Conservation (phyloP, 495 filamentous ascomycete genomes). For the Echria macrotheca region DNA sequence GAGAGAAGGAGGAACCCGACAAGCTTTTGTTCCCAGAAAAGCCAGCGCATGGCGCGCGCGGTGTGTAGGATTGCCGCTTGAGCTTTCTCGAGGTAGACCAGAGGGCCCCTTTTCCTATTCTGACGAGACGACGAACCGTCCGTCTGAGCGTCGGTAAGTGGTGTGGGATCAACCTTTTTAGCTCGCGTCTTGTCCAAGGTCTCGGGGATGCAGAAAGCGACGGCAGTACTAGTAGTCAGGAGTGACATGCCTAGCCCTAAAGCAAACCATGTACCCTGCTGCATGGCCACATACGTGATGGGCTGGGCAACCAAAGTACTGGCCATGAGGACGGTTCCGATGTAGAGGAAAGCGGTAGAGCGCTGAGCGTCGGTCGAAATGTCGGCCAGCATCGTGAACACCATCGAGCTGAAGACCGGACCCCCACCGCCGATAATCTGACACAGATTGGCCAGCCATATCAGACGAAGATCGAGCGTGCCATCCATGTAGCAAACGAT, state of each 20-base stretch:
- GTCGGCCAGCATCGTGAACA: constrained; percentile 1
- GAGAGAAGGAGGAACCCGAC: not conserved
- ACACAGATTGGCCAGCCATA: not conserved
- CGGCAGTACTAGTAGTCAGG: not conserved
- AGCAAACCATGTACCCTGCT: not conserved
- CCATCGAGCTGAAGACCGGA: not conserved
- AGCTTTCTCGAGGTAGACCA: no score
- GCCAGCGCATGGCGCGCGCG: not conserved
- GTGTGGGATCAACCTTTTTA: not conserved
- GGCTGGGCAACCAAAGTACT: not conserved
- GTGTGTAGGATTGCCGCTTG: not conserved
- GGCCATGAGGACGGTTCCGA: constrained; percentile 1
- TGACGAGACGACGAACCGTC: not conserved
- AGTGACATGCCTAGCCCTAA: not conserved
- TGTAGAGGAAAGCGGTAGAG: not conserved
- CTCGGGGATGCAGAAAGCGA: constrained; percentile 1
- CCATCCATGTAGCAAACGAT: constrained; percentile 4
- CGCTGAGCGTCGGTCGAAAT: constrained; percentile 4
- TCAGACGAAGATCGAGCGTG: not conserved
- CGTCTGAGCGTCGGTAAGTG: not conserved
- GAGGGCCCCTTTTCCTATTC: not conserved
- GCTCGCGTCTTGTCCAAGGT: not conserved
- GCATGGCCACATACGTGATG: constrained; percentile 6
- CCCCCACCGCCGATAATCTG: not conserved
- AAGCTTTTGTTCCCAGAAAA: constrained; percentile 7